Evolutionary conservation across 192 early-diverging fungal genomes (phyloP), one percentile per base, ranked within the genome.

Genomic region (Mortierella antarctica): DNA sequence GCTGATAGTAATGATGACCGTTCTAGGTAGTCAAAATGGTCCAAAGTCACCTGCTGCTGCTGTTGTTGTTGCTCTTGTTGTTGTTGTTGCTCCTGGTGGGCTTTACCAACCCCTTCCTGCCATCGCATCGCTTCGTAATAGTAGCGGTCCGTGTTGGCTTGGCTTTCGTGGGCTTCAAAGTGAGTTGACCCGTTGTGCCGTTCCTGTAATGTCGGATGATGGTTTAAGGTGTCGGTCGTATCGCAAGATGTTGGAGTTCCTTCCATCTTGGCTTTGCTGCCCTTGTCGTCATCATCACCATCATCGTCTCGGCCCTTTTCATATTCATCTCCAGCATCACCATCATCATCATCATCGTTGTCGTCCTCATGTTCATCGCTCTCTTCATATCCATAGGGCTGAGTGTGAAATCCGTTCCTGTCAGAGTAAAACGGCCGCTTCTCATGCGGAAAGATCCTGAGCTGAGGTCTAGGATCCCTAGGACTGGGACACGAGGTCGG

Each of bases 331-430:
- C 10, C 62, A 11, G 51, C 10, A n/a, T 66, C 64, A 42, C 40
- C 51, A 12, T 41, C 51, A 13, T 62, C 40, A 41, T 42, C n/a
- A 6, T 46, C 46, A 0, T 41, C 67, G 15, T 63, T 44, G 1
- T 21, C 57, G 15, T 77, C 67, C 9, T 45, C 50, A 9, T 52
- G 31, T 20, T 66, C 66, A 13, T 67, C 66, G 3, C 57, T 46
- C 7, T 55, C 51, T 23, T 77, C 74, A 20, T 65, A 54, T 58
- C 67, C 74, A 55, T 77, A 70, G 9, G 74, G 74, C 47, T 45
- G 54, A 18, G 52, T 57, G 21, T 77, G 74, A 17, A 66, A 48
- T 39, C 54, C 53, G 0, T 56, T 59, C 52, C 67, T 75, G 15
- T 68, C 66, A 18, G 61, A 52, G 18, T 68, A 63, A 0, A 11